Evolutionary conservation across 2,329 filamentous ascomycete species (phyloP), one percentile per base, ranked within the genome.

Genomic region (Epicoccum nigrum): DNA sequence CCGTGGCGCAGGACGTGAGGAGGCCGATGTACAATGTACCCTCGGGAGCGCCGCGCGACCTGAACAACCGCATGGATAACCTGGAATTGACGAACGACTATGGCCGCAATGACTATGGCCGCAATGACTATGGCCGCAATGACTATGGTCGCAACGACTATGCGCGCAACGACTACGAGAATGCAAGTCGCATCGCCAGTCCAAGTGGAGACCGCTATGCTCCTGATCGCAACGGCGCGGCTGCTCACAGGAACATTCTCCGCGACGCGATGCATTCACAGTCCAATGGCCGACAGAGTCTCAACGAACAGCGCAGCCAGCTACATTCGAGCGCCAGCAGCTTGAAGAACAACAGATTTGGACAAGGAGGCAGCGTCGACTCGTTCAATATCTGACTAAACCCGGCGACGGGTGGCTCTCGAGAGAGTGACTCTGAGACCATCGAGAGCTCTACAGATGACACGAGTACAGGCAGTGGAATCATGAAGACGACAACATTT

Each of bases 1-100:
- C 70, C 3, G 60, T 73, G 6, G 35, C 67, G 1, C 60, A 43
- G 13, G 63, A 70, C 17, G 52, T 70, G 32, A 54, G 67, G n/a
- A 54, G 27, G 30, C 54, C 40, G 20, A 37, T 37, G 4, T 12
- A 56, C n/a, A 25, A 15, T 27, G 23, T 49, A 15, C 47, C 47
- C 7, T 21, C 34, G 2, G 33, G 41, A 33, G 27, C 15, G 19
- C 37, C 37, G 44, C 16, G 46, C 33, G 15, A 49, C 20, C 31
- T 54, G 21, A 19, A 3, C 11, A 38, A 40, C 4, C 35, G 45
- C 5, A 54, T 55, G 37, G 48, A 55, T 9, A 50, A 55, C 11
- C 42, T 55, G n/a, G 55, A 59, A n/a, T 17, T 47, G 4, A 44
- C 27, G 1, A 28, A 21, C 16, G 44, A 52, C 21, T 7, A 33